A percentile compares a stretch with the other conserved stretches of the same genome.
Conservation (phyloP, 805 yeast species). For the Teunomyces atbi region DNA sequence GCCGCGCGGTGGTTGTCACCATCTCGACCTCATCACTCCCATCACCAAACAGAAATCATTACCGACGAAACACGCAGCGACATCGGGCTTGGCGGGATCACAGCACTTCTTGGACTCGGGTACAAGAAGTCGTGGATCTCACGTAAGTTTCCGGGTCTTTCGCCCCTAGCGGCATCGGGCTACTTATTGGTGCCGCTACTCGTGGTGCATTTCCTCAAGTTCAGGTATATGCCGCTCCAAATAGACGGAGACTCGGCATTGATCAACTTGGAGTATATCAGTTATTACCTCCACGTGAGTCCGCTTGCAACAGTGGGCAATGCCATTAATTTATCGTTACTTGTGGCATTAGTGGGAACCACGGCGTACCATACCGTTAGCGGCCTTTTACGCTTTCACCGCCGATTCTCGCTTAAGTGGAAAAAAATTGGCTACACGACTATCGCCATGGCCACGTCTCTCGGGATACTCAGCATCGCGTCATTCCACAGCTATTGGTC, state of each 20-base stretch:
- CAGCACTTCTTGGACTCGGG: constrained; percentile 56
- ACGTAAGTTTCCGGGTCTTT: constrained; percentile 42
- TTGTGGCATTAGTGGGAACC: constrained; percentile 36
- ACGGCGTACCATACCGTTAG: constrained; percentile 49
- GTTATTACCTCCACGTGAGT: constrained; percentile 26
- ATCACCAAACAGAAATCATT: constrained; percentile 19
- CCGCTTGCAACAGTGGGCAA: constrained; percentile 18
- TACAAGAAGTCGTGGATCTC: constrained; percentile 46
- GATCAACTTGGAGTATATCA: constrained; percentile 51
- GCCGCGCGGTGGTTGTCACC: constrained; percentile 30
- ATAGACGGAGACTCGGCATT: constrained; percentile 66
- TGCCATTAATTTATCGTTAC: constrained; percentile 23
- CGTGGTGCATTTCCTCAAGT: constrained; percentile 45
- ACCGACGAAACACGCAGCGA: constrained; percentile 40
- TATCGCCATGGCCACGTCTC: constrained; percentile 33
- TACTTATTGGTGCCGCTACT: constrained; percentile 48
- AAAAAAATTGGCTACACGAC: constrained; percentile 45
- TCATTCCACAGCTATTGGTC: constrained; percentile 18
- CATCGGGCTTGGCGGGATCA: constrained; percentile 61
- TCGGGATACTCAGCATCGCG: constrained; percentile 38
- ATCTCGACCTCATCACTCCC: constrained; percentile 5
- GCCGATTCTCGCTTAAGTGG: constrained; percentile 36
- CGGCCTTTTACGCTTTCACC: constrained; percentile 51
- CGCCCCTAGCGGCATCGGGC: constrained; percentile 61
- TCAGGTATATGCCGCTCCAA: constrained; percentile 49